Evolutionary conservation across 2,329 filamentous ascomycete species (phyloP).

Genomic region (Alternaria sp.): DNA sequence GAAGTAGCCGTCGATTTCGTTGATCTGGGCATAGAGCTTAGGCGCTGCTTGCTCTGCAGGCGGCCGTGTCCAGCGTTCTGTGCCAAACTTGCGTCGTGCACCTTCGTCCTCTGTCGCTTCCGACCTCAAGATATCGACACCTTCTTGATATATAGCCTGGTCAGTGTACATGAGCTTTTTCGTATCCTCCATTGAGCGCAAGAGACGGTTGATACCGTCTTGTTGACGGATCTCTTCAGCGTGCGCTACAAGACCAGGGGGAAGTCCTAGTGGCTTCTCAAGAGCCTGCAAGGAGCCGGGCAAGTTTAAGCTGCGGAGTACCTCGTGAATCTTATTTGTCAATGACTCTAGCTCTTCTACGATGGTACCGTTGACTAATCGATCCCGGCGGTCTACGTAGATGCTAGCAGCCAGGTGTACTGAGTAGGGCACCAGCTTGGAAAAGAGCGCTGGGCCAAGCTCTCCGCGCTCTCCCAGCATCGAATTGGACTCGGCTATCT

Average conservation of each 20-base stretch:
- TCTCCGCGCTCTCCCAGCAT: slow-evolving; percentile 80
- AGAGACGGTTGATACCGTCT: slow-evolving; percentile 79
- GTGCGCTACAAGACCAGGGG: slow-evolving; percentile 83
- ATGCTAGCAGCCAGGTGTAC: slow-evolving; percentile 95
- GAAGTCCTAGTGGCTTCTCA: slow-evolving; percentile 91
- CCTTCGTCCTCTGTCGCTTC: slow-evolving; percentile 85
- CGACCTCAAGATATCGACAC: slow-evolving; percentile 74
- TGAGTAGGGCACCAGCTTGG: slow-evolving; percentile 91
- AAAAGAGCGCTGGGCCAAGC: slow-evolving; percentile 84
- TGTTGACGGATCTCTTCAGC: slow-evolving; percentile 94
- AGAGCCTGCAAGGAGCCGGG: slow-evolving; percentile 92
- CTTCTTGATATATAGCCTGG: slow-evolving; percentile 80
- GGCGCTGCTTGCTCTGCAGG: slow-evolving; percentile 71
- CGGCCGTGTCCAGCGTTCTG: slow-evolving; percentile 79
- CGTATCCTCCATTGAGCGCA: slow-evolving; percentile 84
- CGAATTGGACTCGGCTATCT: slow-evolving; percentile 80
- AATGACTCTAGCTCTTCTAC: slow-evolving; percentile 83
- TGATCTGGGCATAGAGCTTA: slow-evolving; percentile 76
- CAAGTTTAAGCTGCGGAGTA: slow-evolving; percentile 82
- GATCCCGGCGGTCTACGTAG: slow-evolving; percentile 88
- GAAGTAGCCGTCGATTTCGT: slow-evolving; percentile 87
- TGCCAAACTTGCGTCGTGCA: slow-evolving; percentile 79
- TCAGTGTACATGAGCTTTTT: slow-evolving; percentile 87
- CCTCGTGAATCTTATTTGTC: slow-evolving; percentile 78
- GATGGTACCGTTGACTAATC: slow-evolving; percentile 87